These are phyloP conservation scores for Leccinum ochraceum DNA, from an alignment of 768 basidiomycete species.

Conservation along the genomic window DNA sequence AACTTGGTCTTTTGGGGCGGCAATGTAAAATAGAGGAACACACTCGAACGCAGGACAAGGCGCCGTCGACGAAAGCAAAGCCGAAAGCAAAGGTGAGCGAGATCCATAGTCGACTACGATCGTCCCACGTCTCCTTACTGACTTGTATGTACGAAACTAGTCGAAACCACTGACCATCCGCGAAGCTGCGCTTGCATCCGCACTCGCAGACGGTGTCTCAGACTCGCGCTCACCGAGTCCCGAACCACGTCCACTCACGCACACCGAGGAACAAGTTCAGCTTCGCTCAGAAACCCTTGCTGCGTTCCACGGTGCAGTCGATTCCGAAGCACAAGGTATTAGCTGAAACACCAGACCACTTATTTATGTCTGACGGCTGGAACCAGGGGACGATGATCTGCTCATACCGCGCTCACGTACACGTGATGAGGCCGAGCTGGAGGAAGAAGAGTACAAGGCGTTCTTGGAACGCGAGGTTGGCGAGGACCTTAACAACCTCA, in stretches of 20 bases:
- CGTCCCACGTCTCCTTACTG: neutral
- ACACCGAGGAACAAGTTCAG: conserved; percentile 73
- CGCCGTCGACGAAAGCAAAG: conserved; percentile 28
- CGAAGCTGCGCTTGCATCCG: conserved; percentile 66
- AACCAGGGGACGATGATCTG: conserved; percentile 57
- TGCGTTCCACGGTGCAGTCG: conserved; percentile 65
- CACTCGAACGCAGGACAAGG: conserved; percentile 38
- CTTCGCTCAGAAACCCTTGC: conserved; percentile 82
- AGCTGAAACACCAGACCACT: neutral
- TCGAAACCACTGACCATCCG: conserved; percentile 74
- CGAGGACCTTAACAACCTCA: conserved; percentile 63
- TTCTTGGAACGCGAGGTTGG: conserved; percentile 86
- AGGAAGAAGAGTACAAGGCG: conserved; percentile 83
- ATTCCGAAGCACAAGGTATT: conserved; percentile 15
- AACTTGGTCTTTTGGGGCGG: neutral
- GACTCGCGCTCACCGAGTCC: conserved; percentile 59
- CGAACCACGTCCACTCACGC: conserved; percentile 55
- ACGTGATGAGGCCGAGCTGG: conserved; percentile 69
- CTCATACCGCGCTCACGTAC: conserved; percentile 77
- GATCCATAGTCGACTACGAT: neutral
- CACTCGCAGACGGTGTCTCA: conserved; percentile 48
- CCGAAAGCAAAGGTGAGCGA: conserved; percentile 52
- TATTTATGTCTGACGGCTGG: conserved; percentile 1
- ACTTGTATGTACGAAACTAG: conserved; percentile 32
- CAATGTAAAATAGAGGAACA: conserved; percentile 60